Conservation (phyloP, 768 basidiomycete species). For the Russula ochroleuca region DNA sequence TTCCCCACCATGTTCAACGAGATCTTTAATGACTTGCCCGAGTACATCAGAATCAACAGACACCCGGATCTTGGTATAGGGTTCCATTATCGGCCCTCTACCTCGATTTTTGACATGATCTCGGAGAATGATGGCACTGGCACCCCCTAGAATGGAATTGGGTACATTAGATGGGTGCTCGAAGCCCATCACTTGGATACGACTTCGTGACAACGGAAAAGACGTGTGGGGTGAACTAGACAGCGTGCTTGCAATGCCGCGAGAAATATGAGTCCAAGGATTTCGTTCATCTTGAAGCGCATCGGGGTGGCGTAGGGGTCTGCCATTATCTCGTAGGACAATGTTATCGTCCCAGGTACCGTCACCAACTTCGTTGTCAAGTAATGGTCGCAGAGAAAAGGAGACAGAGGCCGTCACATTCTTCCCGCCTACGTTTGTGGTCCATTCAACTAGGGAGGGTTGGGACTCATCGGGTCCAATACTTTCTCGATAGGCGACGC, state of each 20-base stretch:
- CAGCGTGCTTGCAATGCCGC: constrained; percentile 65
- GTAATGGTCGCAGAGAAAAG: constrained; percentile 52
- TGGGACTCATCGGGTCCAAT: constrained; percentile 34
- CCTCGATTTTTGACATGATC: constrained; percentile 57
- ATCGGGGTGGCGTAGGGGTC: constrained; percentile 50
- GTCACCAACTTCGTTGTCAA: constrained; percentile 55
- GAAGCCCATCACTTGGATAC: constrained; percentile 50
- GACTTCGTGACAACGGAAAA: constrained; percentile 61
- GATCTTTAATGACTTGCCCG: constrained; percentile 75
- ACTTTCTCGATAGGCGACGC: constrained; percentile 77
- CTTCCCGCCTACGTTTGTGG: constrained; percentile 60
- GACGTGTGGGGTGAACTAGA: constrained; percentile 78
- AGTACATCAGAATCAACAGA: constrained; percentile 61
- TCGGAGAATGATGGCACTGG: constrained; percentile 60
- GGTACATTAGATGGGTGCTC: constrained; percentile 41
- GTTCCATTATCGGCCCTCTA: constrained; percentile 73
- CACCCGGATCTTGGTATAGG: constrained; percentile 66
- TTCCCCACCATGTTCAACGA: constrained; percentile 82
- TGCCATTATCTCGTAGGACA: constrained; percentile 53
- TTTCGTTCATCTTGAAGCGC: constrained; percentile 40
- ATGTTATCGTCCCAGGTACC: constrained; percentile 74
- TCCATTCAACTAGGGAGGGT: constrained; percentile 47
- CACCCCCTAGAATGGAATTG: constrained; percentile 58
- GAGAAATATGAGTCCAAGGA: constrained; percentile 52
- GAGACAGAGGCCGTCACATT: constrained; percentile 47